Base-by-base conservation (phyloP, 176 grass and related monocot species). In the Thinopyrum elongatum region DNA sequence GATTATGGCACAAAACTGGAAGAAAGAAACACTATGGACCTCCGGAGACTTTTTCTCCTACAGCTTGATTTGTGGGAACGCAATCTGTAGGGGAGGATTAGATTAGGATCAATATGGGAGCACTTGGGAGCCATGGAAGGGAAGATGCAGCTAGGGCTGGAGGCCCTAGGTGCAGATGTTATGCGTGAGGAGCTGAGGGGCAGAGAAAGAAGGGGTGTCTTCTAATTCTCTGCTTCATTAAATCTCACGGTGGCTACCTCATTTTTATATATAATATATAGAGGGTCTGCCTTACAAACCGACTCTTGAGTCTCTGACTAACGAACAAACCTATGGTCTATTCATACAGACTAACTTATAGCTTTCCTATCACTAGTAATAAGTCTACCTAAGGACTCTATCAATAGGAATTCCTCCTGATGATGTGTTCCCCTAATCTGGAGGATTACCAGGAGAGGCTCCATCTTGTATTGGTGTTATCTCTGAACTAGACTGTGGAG, bases 1-100 rank as follows among this genome's bases (percentile, higher is more conserved):
- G 17, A 61, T 76, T 81, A 60, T 22, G 17, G 17, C 23, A 84
- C 49, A 33, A 88, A 76, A 87, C 29, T 61, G 82, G 80, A 85
- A 29, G 6, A 85, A 91, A 88, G 19, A 80, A 76, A 81, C 29
- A 61, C 25, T 70, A 10, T 85, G 62, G 85, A 29, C 35, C 59
- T 67, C 44, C 30, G 46, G 25, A 81, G 39, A 14, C 39, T 80
- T 53, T 8, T 55, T 51, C 47, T 51, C 47, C 47, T 51, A 51
- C 47, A 51, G 5, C 47, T 51, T 51, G 47, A 51, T 51, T 51
- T 51, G 47, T 51, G 47, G 47, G 47, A 51, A 51, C 47, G 47
- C 47, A 51, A 51, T 51, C 47, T 17, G 26, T 65, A 30, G 27
- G 63, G 63, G 13, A 65, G 13, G 27, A 65, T 65, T 30, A 65